Evolutionary conservation across 495 filamentous ascomycete species (phyloP).

Genomic region (Neurospora hispaniola): DNA sequence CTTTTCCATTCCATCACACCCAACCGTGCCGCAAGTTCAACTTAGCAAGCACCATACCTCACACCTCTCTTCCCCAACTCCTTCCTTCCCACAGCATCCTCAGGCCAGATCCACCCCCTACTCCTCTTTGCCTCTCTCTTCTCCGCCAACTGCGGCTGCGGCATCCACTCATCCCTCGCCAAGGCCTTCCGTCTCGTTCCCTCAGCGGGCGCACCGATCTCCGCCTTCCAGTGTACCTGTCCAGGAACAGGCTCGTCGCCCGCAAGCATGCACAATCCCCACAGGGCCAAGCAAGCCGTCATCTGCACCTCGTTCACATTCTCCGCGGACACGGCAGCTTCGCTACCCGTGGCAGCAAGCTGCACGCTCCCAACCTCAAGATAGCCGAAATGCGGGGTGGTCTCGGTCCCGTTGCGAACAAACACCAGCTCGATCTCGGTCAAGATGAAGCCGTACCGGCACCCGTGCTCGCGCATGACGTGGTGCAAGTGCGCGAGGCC

Average conservation of each 20-base stretch:
- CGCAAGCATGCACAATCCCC: slow-evolving; percentile 65
- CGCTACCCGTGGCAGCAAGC: slow-evolving; percentile 29
- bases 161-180: slow-evolving; percentile 75
- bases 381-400: slow-evolving; percentile 71
- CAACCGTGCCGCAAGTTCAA: not conserved
- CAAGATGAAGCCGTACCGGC: slow-evolving; percentile 88
- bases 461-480: slow-evolving; percentile 84
- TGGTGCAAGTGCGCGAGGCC: slow-evolving; percentile 75
- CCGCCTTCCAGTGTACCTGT: slow-evolving; percentile 58
- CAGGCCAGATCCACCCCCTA: slow-evolving; percentile 76
- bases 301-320: slow-evolving; percentile 40
- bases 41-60: slow-evolving; percentile 34
- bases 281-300: slow-evolving; percentile 41
- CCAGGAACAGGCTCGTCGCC: slow-evolving; percentile 58
- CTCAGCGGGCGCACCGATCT: slow-evolving; percentile 73
- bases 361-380: slow-evolving; percentile 62
- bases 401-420: slow-evolving; percentile 66
- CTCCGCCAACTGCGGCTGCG: slow-evolving; percentile 70
- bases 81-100: slow-evolving; percentile 49
- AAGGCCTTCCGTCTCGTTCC: slow-evolving; percentile 62
- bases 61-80: slow-evolving; percentile 48
- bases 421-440: slow-evolving; percentile 91
- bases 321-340: slow-evolving; percentile 2
- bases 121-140: slow-evolving; percentile 71
- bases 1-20: not conserved